Evolutionary conservation across 2,329 filamentous ascomycete genomes (phyloP).

Genomic region (Diaporthe australafricana): DNA sequence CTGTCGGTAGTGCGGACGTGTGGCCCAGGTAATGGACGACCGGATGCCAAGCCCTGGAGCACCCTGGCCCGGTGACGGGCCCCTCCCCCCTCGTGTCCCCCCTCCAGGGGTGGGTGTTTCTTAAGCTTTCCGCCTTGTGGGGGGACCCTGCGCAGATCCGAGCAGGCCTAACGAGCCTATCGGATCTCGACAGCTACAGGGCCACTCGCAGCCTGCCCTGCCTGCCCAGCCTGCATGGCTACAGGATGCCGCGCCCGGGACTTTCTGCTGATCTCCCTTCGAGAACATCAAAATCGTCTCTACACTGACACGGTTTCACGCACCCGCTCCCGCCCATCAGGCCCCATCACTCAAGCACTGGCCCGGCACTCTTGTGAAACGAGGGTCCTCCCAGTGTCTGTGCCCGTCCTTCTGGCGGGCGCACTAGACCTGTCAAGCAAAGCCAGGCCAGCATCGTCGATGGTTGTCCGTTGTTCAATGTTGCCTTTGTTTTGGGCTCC

Average conservation of each 20-base stretch:
- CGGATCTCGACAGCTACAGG: conserved; percentile 22
- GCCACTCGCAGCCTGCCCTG: too few species aligned
- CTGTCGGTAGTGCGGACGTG: conserved; percentile 14
- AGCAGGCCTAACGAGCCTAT: conserved; percentile 33
- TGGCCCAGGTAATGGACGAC: not conserved
- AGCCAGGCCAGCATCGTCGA: not conserved
- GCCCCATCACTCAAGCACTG: not conserved
- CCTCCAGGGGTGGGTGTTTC: not conserved
- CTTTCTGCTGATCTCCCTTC: not conserved
- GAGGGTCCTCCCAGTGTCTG: conserved; percentile 16
- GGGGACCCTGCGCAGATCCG: conserved; percentile 12
- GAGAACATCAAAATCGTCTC: conserved; percentile 1
- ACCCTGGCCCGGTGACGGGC: conserved; percentile 16
- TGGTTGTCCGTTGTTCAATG: not conserved
- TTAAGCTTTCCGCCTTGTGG: conserved; percentile 25
- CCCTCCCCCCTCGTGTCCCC: too few species aligned
- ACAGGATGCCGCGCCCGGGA: not conserved
- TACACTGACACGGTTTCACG: conserved; percentile 21
- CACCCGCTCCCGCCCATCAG: not conserved
- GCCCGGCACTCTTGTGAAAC: conserved; percentile 1
- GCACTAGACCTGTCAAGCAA: not conserved
- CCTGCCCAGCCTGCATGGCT: too few species aligned
- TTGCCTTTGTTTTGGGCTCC: not conserved
- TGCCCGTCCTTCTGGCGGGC: not conserved
- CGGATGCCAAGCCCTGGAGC: conserved; percentile 12